Conservation (phyloP, 495 filamentous ascomycete genomes). For the Xylaria flabelliformis region DNA sequence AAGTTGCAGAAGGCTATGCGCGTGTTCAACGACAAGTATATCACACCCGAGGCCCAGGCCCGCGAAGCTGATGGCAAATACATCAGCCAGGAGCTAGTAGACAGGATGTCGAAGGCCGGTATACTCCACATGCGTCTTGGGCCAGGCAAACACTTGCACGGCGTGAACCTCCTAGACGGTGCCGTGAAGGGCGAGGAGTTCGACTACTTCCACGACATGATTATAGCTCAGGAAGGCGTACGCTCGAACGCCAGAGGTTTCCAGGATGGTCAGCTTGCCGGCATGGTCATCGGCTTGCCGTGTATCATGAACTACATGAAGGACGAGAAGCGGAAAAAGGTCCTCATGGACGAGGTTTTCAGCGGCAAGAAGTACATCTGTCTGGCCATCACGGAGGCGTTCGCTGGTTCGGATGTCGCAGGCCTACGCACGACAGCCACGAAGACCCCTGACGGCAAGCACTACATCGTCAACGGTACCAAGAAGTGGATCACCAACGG, state of each 20-base stretch:
- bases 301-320: conserved; percentile 81
- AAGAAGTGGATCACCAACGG: conserved; percentile 98
- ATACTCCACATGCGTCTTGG: conserved; percentile 84
- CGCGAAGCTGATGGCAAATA: conserved; percentile 77
- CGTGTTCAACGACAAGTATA: conserved; percentile 72
- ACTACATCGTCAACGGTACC: conserved; percentile 87
- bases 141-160: conserved; percentile 82
- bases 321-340: conserved; percentile 68
- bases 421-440: conserved; percentile 80
- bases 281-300: conserved; percentile 84
- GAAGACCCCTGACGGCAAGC: conserved; percentile 81
- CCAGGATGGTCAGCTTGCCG: conserved; percentile 68
- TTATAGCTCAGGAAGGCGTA: conserved; percentile 74
- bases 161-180: conserved; percentile 69
- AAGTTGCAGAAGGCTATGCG: conserved; percentile 73
- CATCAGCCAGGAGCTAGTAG: conserved; percentile 78
- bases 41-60: conserved; percentile 77
- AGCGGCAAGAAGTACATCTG: conserved; percentile 86
- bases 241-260: conserved; percentile 73
- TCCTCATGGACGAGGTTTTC: conserved; percentile 73
- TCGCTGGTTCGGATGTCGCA: conserved; percentile 87
- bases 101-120: conserved; percentile 74
- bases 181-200: conserved; percentile 79
- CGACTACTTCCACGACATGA: conserved; percentile 86
- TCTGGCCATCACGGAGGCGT: conserved; percentile 87